phyloP scores from a whole-genome alignment of 148 eudicot species.

The Simmondsia chinensis region DNA sequence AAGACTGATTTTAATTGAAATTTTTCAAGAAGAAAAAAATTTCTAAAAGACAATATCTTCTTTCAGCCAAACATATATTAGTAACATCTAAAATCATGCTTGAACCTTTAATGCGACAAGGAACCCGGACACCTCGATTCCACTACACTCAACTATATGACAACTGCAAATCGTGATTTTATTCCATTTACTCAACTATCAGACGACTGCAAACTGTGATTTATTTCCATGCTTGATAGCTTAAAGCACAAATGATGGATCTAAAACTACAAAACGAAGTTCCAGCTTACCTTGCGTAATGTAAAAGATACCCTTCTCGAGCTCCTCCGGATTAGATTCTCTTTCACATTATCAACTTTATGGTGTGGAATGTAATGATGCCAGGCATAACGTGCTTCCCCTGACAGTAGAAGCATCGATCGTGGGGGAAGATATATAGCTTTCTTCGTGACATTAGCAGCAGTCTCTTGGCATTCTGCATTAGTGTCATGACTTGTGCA shows the following conservation, averaged over 20 bases:
- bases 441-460: conserved; percentile 35
- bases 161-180: too few species aligned
- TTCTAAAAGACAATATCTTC: too few species aligned
- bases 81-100: too few species aligned
- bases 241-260: not conserved
- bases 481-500: conserved; percentile 17
- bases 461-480: conserved; percentile 27
- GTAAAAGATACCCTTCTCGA: conserved; percentile 90
- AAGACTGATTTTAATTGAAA: too few species aligned
- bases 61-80: too few species aligned
- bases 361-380: conserved; percentile 98
- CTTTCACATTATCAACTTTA: conserved; percentile 88
- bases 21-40: too few species aligned
- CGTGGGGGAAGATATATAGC: conserved; percentile 89
- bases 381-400: conserved; percentile 98
- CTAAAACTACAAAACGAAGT: not conserved
- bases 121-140: too few species aligned
- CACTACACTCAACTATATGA: too few species aligned
- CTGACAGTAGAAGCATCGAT: conserved; percentile 75
- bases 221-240: not conserved
- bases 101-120: too few species aligned
- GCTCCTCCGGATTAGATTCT: conserved; percentile 46
- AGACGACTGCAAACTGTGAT: not conserved
- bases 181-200: too few species aligned
- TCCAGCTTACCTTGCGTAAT: conserved; percentile 61